A percentile compares a stretch with the other conserved stretches of the same genome.
These are phyloP conservation scores for Sporothrix pseudoabietina DNA, from an alignment of 2,329 filamentous ascomycete species.

Conservation along the genomic window DNA sequence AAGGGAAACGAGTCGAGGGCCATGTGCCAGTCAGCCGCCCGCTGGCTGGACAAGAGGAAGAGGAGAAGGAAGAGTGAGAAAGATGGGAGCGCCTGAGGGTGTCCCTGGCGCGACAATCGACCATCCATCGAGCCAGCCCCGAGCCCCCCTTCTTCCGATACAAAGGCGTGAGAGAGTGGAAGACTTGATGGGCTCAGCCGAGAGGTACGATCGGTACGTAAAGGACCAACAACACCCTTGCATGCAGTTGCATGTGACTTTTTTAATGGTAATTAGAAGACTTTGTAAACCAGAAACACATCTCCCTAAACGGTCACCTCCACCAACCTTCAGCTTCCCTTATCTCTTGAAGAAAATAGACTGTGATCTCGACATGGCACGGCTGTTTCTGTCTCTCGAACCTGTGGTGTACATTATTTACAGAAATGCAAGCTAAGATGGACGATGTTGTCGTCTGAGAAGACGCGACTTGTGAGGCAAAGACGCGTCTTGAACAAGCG, in stretches of 20 bases:
- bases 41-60: neutral
- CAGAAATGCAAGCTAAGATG: neutral
- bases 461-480: neutral
- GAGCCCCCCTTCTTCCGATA: neutral
- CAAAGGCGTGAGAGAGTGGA: neutral
- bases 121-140: neutral
- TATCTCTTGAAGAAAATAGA: neutral
- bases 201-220: neutral
- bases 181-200: neutral
- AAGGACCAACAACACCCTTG: neutral
- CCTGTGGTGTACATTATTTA: neutral
- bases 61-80: neutral
- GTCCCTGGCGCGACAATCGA: neutral
- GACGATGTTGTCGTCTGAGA: neutral
- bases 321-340: neutral
- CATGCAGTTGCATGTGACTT: conserved; percentile 13
- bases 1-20: neutral
- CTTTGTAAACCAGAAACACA: neutral
- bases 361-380: neutral
- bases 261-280: neutral
- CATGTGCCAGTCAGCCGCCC: conserved; percentile 8
- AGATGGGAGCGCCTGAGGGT: neutral
- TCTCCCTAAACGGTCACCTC: neutral
- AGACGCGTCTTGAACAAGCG: neutral
- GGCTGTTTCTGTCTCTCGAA: neutral